These are phyloP conservation scores for Termitomyces sp. DNA, from an alignment of 768 basidiomycete species.

Conservation along the genomic window DNA sequence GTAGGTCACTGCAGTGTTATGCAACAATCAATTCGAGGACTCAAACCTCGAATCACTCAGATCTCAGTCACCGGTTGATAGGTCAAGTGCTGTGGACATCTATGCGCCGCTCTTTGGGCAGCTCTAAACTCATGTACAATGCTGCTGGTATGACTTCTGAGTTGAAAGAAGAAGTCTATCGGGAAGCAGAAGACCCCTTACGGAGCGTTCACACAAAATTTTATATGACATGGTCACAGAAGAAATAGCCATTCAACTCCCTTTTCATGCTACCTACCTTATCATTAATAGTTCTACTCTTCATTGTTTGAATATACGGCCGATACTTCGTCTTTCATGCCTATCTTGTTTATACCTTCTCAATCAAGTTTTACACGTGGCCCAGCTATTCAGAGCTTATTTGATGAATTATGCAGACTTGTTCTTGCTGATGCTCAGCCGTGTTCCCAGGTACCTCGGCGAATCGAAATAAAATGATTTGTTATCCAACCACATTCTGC, in stretches of 20 bases:
- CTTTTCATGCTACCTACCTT: neutral
- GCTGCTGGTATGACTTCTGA: conserved; percentile 1
- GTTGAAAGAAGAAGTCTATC: neutral
- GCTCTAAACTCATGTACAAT: neutral
- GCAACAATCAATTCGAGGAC: neutral
- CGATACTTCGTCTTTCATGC: too few relatives aligned
- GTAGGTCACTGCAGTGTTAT: neutral
- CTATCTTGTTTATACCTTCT: too few relatives aligned
- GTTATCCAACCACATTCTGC: too few relatives aligned
- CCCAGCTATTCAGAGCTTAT: too few relatives aligned
- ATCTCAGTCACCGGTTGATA: neutral
- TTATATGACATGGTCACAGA: conserved; percentile 3
- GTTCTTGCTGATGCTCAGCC: neutral
- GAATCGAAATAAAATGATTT: neutral
- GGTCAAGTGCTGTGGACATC: neutral
- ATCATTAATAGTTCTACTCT: neutral
- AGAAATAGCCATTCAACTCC: neutral
- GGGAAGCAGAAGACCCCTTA: conserved; percentile 1
- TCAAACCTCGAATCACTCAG: neutral
- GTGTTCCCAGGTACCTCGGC: neutral
- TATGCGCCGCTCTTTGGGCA: neutral
- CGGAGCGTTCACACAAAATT: neutral
- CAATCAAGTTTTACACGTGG: too few relatives aligned
- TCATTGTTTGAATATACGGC: neutral
- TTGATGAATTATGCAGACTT: too few relatives aligned